These are phyloP conservation scores for Colletotrichum sidae DNA, from an alignment of 2,329 filamentous ascomycete genomes.

Conservation along the genomic window DNA sequence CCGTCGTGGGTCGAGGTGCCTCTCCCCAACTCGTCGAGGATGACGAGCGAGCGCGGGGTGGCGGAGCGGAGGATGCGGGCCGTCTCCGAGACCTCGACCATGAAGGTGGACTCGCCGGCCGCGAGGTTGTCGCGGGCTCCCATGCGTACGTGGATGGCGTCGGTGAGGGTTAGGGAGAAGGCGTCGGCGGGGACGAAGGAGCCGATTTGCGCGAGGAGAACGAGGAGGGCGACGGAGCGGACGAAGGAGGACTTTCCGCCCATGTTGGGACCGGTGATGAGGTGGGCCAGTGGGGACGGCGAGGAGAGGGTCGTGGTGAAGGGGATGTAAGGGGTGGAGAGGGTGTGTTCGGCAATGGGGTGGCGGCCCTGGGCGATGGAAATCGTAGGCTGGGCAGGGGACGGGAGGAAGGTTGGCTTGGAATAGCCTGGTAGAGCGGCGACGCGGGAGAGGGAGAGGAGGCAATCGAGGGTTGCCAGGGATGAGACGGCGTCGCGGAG, in stretches of 20 bases:
- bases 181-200: constrained; percentile 89
- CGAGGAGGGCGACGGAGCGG: constrained; percentile 88
- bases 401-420: constrained; percentile 76
- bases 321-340: constrained; percentile 89
- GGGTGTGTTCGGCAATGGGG: constrained; percentile 93
- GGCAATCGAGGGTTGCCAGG: constrained; percentile 88
- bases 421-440: constrained; percentile 89
- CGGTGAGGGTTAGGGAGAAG: constrained; percentile 82
- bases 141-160: constrained; percentile 95
- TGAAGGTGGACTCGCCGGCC: constrained; percentile 94
- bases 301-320: constrained; percentile 83
- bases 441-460: constrained; percentile 86
- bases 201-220: constrained; percentile 94
- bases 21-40: constrained; percentile 93
- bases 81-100: constrained; percentile 97
- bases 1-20: constrained; percentile 97
- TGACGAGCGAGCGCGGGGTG: constrained; percentile 84
- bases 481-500: constrained; percentile 90
- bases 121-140: constrained; percentile 97
- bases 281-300: constrained; percentile 75
- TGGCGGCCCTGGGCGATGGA: constrained; percentile 82
- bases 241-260: constrained; percentile 99
- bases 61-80: constrained; percentile 90
- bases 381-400: constrained; percentile 74
- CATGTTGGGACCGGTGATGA: constrained; percentile 98